Percentiles rank a stretch among this genome's conserved stretches.
phyloP scores from a whole-genome alignment of 75 land plant species.

The Azolla pinnata region DNA sequence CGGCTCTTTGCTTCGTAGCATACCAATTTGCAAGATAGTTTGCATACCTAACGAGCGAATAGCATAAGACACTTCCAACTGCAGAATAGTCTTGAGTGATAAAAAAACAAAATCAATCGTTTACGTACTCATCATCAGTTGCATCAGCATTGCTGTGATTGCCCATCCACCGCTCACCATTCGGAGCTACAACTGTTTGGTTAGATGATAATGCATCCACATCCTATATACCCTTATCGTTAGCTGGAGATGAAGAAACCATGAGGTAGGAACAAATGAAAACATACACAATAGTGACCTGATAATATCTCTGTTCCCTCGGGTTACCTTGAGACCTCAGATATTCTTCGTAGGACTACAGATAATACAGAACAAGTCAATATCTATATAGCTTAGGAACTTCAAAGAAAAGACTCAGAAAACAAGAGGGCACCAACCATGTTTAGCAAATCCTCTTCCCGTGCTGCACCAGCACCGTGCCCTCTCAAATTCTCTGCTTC shows the following conservation, averaged over 20 bases:
- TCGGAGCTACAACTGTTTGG: background rate
- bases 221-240: no score
- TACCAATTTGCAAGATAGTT: slow-evolving; percentile 26
- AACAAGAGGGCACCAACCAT: slow-evolving; percentile 37
- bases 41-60: slow-evolving; percentile 16
- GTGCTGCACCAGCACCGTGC: slow-evolving; percentile 24
- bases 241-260: no score
- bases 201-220: background rate
- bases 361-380: background rate
- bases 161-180: background rate
- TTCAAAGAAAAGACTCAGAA: background rate
- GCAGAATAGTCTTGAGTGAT: background rate
- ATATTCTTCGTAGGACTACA: slow-evolving; percentile 42
- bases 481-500: slow-evolving; percentile 21
- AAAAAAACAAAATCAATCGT: background rate
- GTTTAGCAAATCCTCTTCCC: slow-evolving; percentile 66
- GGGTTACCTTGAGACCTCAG: slow-evolving; percentile 9
- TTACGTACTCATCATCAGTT: background rate
- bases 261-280: no score
- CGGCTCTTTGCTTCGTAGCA: no score
- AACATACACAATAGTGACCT: background rate
- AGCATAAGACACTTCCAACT: background rate
- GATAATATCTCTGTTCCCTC: background rate
- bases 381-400: background rate
- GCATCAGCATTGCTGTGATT: background rate